Evolutionary conservation across 495 filamentous ascomycete species (phyloP).

Genomic region (Talaromyces stipitatus): DNA sequence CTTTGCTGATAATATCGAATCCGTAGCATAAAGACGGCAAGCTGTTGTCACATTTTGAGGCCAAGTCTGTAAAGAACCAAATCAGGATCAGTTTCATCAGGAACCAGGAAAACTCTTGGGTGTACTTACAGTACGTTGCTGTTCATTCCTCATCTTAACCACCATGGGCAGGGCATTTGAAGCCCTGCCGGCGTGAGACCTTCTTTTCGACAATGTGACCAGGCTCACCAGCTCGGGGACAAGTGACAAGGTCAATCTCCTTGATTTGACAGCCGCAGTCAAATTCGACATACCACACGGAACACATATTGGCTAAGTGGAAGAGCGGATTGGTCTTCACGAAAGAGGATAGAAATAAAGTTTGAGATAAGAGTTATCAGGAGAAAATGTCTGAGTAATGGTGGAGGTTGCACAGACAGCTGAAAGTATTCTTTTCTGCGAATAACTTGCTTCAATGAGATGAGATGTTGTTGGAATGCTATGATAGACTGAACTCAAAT

Average conservation of each 20-base stretch:
- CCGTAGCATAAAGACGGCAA: neutral
- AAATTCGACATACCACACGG: constrained; percentile 34
- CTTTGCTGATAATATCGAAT: constrained; percentile 1
- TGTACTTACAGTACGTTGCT: neutral
- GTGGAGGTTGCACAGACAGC: neutral
- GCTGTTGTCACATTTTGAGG: neutral
- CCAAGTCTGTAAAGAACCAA: neutral
- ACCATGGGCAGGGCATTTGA: constrained; percentile 31
- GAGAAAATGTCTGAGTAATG: constrained; percentile 1
- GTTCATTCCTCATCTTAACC: constrained; percentile 15
- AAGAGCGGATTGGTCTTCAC: neutral
- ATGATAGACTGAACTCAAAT: constrained; percentile 1
- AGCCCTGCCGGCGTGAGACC: constrained; percentile 25
- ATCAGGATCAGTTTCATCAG: neutral
- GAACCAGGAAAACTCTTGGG: neutral
- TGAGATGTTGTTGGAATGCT: constrained; percentile 1
- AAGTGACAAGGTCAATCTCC: constrained; percentile 30
- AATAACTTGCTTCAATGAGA: constrained; percentile 10
- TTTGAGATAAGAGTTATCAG: constrained; percentile 3
- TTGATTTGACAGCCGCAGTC: constrained; percentile 33
- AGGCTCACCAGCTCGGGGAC: constrained; percentile 27
- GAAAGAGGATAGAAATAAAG: neutral
- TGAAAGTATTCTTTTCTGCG: constrained; percentile 2
- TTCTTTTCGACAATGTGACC: constrained; percentile 32
- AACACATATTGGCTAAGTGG: constrained; percentile 27